Percentiles rank a stretch among this genome's conserved stretches.
Conservation (phyloP, 2,329 filamentous ascomycete species). For the Fusarium agapanthi region DNA sequence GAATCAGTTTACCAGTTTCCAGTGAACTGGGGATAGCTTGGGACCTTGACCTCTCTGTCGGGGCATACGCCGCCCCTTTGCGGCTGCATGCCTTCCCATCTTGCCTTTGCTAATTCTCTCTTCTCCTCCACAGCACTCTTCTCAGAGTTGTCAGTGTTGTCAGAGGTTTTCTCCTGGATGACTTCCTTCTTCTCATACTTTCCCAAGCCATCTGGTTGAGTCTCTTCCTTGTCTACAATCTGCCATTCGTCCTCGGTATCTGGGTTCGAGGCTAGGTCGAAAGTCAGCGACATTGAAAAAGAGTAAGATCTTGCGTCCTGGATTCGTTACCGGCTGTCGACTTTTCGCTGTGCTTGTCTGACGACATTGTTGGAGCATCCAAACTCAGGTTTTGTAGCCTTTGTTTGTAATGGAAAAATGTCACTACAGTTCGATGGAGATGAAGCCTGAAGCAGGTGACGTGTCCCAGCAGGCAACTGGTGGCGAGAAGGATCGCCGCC, state of each 20-base stretch:
- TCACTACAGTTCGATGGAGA: neutral
- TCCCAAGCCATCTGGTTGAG: too few species aligned
- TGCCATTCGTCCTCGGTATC: conserved; percentile 15
- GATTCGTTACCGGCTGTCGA: fast-evolving
- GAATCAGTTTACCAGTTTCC: neutral
- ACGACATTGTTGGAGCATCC: neutral
- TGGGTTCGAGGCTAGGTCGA: neutral
- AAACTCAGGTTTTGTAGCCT: fast-evolving
- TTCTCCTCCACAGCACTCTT: neutral
- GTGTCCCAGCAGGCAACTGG: neutral
- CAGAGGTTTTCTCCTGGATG: fast-evolving
- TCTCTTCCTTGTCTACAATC: neutral
- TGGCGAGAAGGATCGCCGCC: neutral
- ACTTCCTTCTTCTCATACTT: neutral
- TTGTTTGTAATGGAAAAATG: fast-evolving
- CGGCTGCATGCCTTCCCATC: neutral
- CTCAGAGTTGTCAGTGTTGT: neutral
- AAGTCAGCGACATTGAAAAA: neutral
- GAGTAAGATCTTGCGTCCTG: neutral
- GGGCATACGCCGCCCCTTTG: neutral
- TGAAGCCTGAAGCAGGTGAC: neutral
- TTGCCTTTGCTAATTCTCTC: neutral
- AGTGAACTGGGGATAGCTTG: neutral
- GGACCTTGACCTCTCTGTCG: neutral
- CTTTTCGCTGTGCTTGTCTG: neutral